Percentiles rank a stretch among this genome's conserved stretches.
phyloP scores from a whole-genome alignment of 2,329 filamentous ascomycete species.

The Trichophyton rubrum region DNA sequence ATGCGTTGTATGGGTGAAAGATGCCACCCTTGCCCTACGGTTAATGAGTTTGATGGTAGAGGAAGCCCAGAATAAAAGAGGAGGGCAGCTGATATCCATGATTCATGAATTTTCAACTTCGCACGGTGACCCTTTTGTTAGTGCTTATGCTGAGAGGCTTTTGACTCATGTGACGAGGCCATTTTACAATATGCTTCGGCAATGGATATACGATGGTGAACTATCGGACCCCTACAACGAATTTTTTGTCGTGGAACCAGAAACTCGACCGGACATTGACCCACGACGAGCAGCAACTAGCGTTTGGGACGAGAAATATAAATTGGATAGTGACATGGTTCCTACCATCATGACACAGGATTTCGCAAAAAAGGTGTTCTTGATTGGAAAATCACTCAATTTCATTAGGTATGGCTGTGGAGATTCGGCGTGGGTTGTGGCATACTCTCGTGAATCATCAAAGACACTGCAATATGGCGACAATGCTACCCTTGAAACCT shows the following conservation, averaged over 20 bases:
- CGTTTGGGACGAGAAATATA: conserved; percentile 97
- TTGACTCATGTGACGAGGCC: conserved; percentile 78
- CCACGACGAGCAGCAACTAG: conserved; percentile 54
- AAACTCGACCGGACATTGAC: conserved; percentile 40
- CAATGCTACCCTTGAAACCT: conserved; percentile 77
- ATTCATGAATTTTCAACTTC: conserved; percentile 90
- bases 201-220: conserved; percentile 98
- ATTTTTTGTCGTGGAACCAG: conserved; percentile 86
- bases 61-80: conserved; percentile 66
- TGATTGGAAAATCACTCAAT: conserved; percentile 95
- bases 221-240: conserved; percentile 90
- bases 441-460: conserved; percentile 83
- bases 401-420: conserved; percentile 94
- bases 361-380: conserved; percentile 89
- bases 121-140: conserved; percentile 89
- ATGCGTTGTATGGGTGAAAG: conserved; percentile 93
- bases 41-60: conserved; percentile 92
- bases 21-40: conserved; percentile 88
- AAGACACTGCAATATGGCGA: conserved; percentile 89
- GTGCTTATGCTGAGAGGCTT: conserved; percentile 80
- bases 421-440: conserved; percentile 89
- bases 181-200: conserved; percentile 90
- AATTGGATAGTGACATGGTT: conserved; percentile 70
- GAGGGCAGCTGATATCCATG: conserved; percentile 82
- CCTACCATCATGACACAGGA: conserved; percentile 87